These are phyloP conservation scores for Globisporangium rhizosaccharum DNA, from an alignment of 352 stramenopile species.

Conservation along the genomic window DNA sequence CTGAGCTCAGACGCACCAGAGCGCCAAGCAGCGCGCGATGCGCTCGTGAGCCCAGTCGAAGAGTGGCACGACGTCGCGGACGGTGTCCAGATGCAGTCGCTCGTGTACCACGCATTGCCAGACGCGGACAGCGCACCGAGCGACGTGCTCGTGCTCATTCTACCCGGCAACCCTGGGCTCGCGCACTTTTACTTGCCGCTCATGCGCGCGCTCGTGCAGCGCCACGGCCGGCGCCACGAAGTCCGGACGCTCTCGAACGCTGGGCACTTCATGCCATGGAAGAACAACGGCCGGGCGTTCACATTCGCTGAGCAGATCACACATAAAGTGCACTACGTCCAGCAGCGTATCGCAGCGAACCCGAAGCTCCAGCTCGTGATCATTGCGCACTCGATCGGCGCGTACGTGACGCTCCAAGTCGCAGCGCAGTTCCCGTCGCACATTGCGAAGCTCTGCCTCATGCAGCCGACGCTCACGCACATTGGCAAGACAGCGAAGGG, in stretches of 20 bases:
- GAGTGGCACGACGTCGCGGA: conserved; percentile 50
- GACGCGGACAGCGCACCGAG: conserved; percentile 7
- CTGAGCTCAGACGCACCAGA: background rate
- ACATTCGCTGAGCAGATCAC: conserved; percentile 52
- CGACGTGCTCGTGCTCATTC: conserved; percentile 51
- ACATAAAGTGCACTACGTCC: conserved; percentile 49
- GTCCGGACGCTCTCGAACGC: conserved; percentile 55
- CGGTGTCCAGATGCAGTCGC: conserved; percentile 33
- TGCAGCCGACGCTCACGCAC: conserved; percentile 68
- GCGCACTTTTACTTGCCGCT: conserved; percentile 63
- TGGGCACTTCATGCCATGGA: conserved; percentile 62
- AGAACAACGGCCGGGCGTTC: conserved; percentile 45
- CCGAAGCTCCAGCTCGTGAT: conserved; percentile 42
- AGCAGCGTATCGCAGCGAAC: conserved; percentile 33
- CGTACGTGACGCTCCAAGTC: conserved; percentile 49
- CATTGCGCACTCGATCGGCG: conserved; percentile 66
- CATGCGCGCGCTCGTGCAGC: conserved; percentile 44
- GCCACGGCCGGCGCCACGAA: conserved; percentile 32
- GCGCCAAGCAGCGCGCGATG: conserved; percentile 12
- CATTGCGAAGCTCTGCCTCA: conserved; percentile 55
- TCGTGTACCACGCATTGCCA: conserved; percentile 36
- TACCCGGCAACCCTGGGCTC: conserved; percentile 63
- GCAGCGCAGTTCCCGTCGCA: conserved; percentile 43
- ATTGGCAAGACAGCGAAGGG: conserved; percentile 46
- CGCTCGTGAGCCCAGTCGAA: conserved; percentile 21